A percentile compares a stretch with the other conserved stretches of the same genome.
phyloP scores from a whole-genome alignment of 345 rosid species.

The Aurinia saxatilis region DNA sequence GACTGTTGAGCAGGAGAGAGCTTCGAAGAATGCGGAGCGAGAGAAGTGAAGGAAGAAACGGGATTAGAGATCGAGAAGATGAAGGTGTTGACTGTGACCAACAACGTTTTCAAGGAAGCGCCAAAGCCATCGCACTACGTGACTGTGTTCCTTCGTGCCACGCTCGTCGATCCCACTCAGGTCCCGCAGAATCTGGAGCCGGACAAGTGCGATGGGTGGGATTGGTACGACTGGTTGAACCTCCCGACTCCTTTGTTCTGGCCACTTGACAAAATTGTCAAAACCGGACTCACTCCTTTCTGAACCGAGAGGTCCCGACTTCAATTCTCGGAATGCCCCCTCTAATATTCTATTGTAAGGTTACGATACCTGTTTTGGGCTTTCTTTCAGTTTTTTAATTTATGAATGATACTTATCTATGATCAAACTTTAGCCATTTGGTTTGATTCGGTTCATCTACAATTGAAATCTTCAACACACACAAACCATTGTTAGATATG shows the following conservation, averaged over 20 bases:
- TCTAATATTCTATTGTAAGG: too few relatives aligned
- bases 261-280: conserved; percentile 66
- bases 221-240: conserved; percentile 65
- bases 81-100: conserved; percentile 58
- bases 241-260: conserved; percentile 68
- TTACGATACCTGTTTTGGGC: too few relatives aligned
- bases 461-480: too few relatives aligned
- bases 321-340: conserved; percentile 79
- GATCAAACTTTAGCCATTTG: too few relatives aligned
- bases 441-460: too few relatives aligned
- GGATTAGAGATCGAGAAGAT: conserved; percentile 44
- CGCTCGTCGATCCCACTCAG: conserved; percentile 38
- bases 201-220: conserved; percentile 70
- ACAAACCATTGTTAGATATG: too few relatives aligned
- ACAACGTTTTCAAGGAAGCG: conserved; percentile 44
- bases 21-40: conserved; percentile 73
- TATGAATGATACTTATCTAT: too few relatives aligned
- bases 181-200: conserved; percentile 58
- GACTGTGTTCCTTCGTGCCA: conserved; percentile 47
- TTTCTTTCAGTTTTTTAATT: too few relatives aligned
- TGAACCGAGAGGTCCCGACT: conserved; percentile 86
- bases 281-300: conserved; percentile 60
- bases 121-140: conserved; percentile 70
- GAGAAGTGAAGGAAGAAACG: conserved; percentile 81
- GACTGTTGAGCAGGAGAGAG: conserved; percentile 57